Evolutionary conservation across 1,284 basidiomycete species (phyloP).

Genomic region (Puccinia polysora): DNA sequence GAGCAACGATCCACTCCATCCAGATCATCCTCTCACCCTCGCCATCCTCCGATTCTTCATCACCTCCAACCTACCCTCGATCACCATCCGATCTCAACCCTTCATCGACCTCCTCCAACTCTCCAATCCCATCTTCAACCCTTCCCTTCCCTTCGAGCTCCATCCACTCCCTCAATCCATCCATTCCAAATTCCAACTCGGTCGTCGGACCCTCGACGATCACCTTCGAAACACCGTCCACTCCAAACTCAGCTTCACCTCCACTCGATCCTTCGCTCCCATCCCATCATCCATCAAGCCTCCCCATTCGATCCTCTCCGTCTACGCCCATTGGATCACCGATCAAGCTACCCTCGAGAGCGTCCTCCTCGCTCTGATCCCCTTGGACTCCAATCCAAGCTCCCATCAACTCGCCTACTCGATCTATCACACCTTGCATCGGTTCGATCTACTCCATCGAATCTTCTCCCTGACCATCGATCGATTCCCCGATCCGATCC

Average conservation of each 20-base stretch:
- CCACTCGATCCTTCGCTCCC: not conserved
- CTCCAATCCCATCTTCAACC: constrained; percentile 7
- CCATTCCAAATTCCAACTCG: not conserved
- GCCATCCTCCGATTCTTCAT: constrained; percentile 1
- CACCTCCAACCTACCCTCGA: not conserved
- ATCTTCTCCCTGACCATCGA: constrained; percentile 22
- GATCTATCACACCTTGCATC: not conserved
- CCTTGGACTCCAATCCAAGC: not conserved
- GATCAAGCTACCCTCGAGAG: constrained; percentile 1
- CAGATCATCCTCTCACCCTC: not conserved
- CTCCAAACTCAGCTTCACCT: not conserved
- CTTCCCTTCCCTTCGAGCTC: not conserved
- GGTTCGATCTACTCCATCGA: not conserved
- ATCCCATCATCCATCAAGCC: not conserved
- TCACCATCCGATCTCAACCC: not conserved
- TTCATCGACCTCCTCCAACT: constrained; percentile 16
- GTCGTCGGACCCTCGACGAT: not conserved
- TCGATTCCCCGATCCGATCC: not conserved
- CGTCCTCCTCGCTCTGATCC: constrained; percentile 1
- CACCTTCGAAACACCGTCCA: not conserved
- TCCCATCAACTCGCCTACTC: not conserved
- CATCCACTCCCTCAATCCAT: constrained; percentile 10
- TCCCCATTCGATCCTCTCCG: not conserved
- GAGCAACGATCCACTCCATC: too few relatives aligned
- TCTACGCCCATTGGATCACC: constrained; percentile 5